These are phyloP conservation scores for Trichoderma sp. DNA, from an alignment of 2,329 filamentous ascomycete species.

Conservation along the genomic window DNA sequence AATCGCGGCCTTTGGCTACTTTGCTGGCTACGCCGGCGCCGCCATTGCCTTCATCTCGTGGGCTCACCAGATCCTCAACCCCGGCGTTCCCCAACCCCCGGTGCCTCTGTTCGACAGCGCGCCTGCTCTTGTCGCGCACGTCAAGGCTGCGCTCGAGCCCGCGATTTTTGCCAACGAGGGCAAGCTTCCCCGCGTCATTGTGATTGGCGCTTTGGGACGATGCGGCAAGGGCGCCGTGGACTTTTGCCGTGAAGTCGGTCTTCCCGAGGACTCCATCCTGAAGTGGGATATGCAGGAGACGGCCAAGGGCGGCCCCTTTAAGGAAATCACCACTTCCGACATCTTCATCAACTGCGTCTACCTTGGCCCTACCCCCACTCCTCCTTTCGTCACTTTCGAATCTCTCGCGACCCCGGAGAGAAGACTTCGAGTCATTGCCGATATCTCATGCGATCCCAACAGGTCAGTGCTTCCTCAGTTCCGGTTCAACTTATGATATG, in stretches of 20 bases:
- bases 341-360: constrained; percentile 17
- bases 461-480: background rate
- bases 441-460: constrained; percentile 56
- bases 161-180: constrained; percentile 10
- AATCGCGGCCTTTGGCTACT: background rate
- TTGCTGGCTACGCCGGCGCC: background rate
- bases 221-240: constrained; percentile 10
- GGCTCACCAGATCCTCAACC: constrained; percentile 8
- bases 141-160: background rate
- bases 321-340: background rate
- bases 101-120: background rate
- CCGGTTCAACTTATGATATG: background rate
- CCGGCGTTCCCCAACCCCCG: background rate
- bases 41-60: constrained; percentile 6
- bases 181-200: constrained; percentile 13
- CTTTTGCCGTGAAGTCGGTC: background rate
- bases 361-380: background rate
- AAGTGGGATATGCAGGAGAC: background rate
- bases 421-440: background rate
- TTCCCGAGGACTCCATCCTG: background rate
- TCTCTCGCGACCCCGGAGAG: background rate
- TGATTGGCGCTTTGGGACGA: constrained; percentile 17
- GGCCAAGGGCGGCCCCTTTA: background rate
- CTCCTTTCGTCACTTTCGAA: constrained; percentile 12
- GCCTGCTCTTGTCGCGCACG: background rate